phyloP scores from a whole-genome alignment of 352 stramenopile species.

The Globisporangium spinosum region DNA sequence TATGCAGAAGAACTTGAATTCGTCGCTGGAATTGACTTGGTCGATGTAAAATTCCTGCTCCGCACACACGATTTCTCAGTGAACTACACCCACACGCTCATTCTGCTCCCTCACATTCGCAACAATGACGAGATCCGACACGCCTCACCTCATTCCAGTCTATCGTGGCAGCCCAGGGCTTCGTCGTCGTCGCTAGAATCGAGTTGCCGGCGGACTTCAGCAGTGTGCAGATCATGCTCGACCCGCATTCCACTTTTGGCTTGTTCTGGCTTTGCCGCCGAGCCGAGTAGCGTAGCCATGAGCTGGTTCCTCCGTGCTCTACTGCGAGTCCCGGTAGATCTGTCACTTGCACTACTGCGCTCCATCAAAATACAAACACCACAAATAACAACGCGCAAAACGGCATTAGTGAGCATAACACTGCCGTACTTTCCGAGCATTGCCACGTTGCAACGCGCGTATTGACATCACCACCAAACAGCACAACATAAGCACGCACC shows the following conservation, averaged over 20 bases:
- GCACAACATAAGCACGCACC: constrained; percentile 23
- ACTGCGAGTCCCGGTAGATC: constrained; percentile 37
- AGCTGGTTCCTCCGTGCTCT: constrained; percentile 23
- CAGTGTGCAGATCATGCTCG: constrained; percentile 51
- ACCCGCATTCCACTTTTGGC: constrained; percentile 20
- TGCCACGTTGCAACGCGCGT: background rate
- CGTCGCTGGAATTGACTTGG: constrained; percentile 53
- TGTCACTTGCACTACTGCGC: constrained; percentile 43
- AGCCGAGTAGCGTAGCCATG: constrained; percentile 47
- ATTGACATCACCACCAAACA: too few species aligned
- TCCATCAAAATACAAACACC: background rate
- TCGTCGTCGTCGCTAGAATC: constrained; percentile 43
- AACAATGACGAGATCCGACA: background rate
- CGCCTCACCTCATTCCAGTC: constrained; percentile 49
- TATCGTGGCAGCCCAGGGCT: constrained; percentile 32
- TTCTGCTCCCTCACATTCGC: background rate
- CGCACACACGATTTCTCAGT: background rate
- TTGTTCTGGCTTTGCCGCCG: constrained; percentile 23
- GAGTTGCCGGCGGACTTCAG: constrained; percentile 28
- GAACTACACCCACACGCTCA: background rate
- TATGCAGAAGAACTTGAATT: constrained; percentile 66
- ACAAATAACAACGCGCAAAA: background rate
- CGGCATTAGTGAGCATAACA: background rate
- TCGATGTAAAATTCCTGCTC: constrained; percentile 72
- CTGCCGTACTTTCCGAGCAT: background rate